A percentile compares a stretch with the other conserved stretches of the same genome.
Conservation (phyloP, 1,284 basidiomycete genomes). For the Polyporus tsugae region DNA sequence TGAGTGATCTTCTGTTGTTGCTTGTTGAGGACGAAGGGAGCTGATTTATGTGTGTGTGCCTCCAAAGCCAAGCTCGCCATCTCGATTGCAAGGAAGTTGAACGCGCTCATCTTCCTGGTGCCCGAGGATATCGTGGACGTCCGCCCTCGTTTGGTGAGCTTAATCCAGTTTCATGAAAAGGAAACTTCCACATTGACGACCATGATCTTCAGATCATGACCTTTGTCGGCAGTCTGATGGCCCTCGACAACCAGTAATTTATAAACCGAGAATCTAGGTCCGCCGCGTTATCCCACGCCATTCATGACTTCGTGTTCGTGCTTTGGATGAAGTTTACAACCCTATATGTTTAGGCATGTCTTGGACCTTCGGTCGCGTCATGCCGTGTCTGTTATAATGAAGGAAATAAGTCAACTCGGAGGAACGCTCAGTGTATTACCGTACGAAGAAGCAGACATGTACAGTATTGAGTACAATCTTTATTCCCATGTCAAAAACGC, state of each 20-base stretch:
- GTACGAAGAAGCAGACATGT: conserved; percentile 25
- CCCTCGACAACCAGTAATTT: conserved; percentile 33
- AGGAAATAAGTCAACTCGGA: conserved; percentile 19
- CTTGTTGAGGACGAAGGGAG: background rate
- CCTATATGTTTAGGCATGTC: background rate
- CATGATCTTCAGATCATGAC: conserved; percentile 50
- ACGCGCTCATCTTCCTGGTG: conserved; percentile 96
- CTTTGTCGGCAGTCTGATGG: conserved; percentile 60
- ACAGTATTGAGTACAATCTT: conserved; percentile 26
- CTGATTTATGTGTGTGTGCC: conserved; percentile 10
- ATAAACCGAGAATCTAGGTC: background rate
- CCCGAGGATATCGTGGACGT: conserved; percentile 96
- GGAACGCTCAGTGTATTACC: conserved; percentile 23
- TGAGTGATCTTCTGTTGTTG: conserved; percentile 46
- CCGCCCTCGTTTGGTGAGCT: conserved; percentile 77
- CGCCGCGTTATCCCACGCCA: background rate
- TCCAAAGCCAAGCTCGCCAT: conserved; percentile 91
- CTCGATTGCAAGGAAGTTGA: conserved; percentile 97
- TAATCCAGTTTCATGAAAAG: conserved; percentile 38
- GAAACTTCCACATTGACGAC: conserved; percentile 8
- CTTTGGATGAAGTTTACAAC: background rate
- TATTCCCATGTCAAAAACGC: conserved; percentile 1
- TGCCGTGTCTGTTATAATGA: conserved; percentile 22
- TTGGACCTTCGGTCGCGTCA: conserved; percentile 21
- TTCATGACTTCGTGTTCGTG: background rate